phyloP scores from a whole-genome alignment of 257 asterid species.

The Buddleja alternifolia region DNA sequence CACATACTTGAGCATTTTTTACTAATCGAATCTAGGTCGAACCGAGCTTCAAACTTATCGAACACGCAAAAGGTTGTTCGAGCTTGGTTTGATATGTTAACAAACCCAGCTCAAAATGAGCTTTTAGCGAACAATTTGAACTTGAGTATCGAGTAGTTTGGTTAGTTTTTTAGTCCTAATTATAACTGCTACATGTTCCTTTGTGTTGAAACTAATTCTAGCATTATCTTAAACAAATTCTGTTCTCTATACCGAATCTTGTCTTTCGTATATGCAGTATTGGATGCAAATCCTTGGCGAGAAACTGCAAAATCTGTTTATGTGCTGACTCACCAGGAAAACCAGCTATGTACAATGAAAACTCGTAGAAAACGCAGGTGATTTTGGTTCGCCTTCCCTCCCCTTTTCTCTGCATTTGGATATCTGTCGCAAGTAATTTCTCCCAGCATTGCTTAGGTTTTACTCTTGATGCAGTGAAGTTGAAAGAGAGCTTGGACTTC shows the following conservation, averaged over 20 bases:
- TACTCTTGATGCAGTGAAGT: slow-evolving; percentile 71
- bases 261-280: slow-evolving; percentile 49
- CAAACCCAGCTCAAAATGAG: no score
- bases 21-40: no score
- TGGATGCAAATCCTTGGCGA: slow-evolving; percentile 97
- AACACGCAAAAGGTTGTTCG: no score
- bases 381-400: slow-evolving; percentile 24
- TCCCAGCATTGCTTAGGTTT: slow-evolving; percentile 25
- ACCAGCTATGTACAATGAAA: slow-evolving; percentile 92
- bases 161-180: no score
- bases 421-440: background rate
- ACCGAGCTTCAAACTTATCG: no score
- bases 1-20: no score
- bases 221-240: background rate
- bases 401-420: slow-evolving; percentile 8
- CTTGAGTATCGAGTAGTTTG: no score
- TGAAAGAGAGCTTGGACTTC: slow-evolving; percentile 80
- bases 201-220: background rate
- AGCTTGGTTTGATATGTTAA: no score
- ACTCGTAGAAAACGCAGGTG: slow-evolving; percentile 86
- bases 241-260: slow-evolving; percentile 3
- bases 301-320: slow-evolving; percentile 85
- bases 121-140: no score
- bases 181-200: background rate
- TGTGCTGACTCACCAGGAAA: slow-evolving; percentile 87